These are phyloP conservation scores for Arthrinium puccinioides DNA, from an alignment of 2,329 filamentous ascomycete species.

Conservation along the genomic window DNA sequence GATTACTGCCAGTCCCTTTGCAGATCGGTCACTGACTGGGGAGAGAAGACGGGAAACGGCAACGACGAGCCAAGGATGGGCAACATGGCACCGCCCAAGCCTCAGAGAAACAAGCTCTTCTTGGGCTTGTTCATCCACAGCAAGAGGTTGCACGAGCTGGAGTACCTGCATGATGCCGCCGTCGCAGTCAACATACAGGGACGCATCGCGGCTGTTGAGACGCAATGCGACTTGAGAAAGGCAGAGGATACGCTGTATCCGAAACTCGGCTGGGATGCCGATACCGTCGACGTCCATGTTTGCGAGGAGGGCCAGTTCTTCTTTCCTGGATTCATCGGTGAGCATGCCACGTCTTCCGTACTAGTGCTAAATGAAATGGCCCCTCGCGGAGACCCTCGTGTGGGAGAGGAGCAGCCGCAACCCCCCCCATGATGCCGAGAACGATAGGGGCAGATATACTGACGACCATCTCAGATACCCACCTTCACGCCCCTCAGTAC, in stretches of 20 bases:
- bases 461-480: too few species aligned
- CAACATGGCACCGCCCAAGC: constrained; percentile 13
- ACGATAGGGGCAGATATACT: too few species aligned
- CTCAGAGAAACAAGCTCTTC: constrained; percentile 36
- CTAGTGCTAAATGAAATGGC: background rate
- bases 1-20: too few species aligned
- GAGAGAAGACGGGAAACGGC: too few species aligned
- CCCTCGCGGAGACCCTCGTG: background rate
- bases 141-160: constrained; percentile 37
- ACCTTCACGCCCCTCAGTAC: constrained; percentile 92
- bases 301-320: constrained; percentile 57
- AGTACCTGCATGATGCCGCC: constrained; percentile 42
- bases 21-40: too few species aligned
- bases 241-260: constrained; percentile 27
- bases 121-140: constrained; percentile 50
- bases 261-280: constrained; percentile 36
- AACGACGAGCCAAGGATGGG: too few species aligned
- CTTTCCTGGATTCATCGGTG: constrained; percentile 77
- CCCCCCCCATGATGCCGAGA: too few species aligned
- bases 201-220: constrained; percentile 41
- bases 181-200: constrained; percentile 43
- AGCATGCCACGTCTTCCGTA: constrained; percentile 12
- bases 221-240: constrained; percentile 22
- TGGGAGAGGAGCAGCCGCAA: constrained; percentile 10
- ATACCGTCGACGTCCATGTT: constrained; percentile 28